Percentiles rank a stretch among this genome's conserved stretches.
phyloP scores from a whole-genome alignment of 179 eudicot genomes.

The Pouteria campechiana region DNA sequence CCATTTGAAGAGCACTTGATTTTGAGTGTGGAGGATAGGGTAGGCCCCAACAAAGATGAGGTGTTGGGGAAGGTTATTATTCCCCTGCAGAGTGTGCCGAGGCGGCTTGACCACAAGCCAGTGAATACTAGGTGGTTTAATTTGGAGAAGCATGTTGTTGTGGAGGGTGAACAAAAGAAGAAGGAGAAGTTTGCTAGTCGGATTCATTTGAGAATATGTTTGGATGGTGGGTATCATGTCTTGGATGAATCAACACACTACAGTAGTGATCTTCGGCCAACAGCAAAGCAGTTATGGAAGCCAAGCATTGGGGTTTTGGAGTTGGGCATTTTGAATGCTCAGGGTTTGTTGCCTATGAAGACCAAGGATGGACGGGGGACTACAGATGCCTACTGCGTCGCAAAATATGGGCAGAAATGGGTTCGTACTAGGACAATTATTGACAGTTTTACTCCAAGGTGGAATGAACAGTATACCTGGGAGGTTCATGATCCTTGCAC shows the following conservation, averaged over 20 bases:
- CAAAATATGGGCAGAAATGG: constrained; percentile 80
- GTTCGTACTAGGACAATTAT: constrained; percentile 68
- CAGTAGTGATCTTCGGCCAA: constrained; percentile 68
- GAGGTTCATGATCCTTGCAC: constrained; percentile 64
- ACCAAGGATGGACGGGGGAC: constrained; percentile 48
- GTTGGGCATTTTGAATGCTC: constrained; percentile 58
- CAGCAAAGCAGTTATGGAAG: constrained; percentile 69
- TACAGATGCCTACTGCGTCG: constrained; percentile 75
- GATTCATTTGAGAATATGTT: constrained; percentile 57
- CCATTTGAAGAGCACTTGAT: constrained; percentile 74
- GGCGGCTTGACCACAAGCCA: constrained; percentile 58
- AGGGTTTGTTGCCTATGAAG: constrained; percentile 73
- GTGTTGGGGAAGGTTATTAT: constrained; percentile 46
- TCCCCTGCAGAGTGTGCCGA: constrained; percentile 46
- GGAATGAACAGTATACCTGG: constrained; percentile 65
- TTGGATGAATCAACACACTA: constrained; percentile 74
- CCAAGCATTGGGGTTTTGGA: constrained; percentile 68
- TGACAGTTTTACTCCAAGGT: constrained; percentile 50
- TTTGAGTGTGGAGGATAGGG: constrained; percentile 66
- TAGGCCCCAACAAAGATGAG: constrained; percentile 58
- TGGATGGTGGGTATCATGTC: constrained; percentile 82
- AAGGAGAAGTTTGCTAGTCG: constrained; percentile 56
- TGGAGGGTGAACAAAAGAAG: constrained; percentile 63
- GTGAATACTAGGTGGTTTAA: constrained; percentile 46
- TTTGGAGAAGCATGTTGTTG: constrained; percentile 49